Percentiles rank a stretch among this genome's conserved stretches.
phyloP scores from a whole-genome alignment of 1,284 basidiomycete genomes.

The Naganishia albida region DNA sequence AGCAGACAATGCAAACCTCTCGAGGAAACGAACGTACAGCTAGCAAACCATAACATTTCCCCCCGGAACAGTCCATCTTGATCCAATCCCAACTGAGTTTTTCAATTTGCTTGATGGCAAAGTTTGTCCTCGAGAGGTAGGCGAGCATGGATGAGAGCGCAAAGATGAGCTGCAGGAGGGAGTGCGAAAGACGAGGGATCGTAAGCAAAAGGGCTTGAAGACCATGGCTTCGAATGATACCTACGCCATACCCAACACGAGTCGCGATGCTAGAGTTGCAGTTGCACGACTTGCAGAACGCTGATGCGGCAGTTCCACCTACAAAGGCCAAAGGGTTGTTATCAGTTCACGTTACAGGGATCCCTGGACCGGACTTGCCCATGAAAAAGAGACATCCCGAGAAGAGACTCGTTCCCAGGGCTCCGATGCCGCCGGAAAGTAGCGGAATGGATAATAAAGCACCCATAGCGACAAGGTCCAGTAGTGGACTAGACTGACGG shows the following conservation, averaged over 20 bases:
- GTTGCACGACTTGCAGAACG: conserved; percentile 98
- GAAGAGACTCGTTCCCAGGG: conserved; percentile 75
- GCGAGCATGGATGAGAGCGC: conserved; percentile 93
- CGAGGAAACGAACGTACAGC: conserved; percentile 64
- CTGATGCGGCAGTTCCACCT: conserved; percentile 68
- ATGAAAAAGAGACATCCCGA: conserved; percentile 62
- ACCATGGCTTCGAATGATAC: conserved; percentile 40
- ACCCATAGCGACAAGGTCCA: conserved; percentile 67
- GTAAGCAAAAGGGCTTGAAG: background rate
- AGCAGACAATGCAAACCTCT: conserved; percentile 2
- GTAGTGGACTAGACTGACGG: background rate
- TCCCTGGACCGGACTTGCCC: conserved; percentile 56
- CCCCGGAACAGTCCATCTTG: conserved; percentile 92
- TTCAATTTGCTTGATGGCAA: conserved; percentile 83
- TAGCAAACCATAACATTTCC: conserved; percentile 93
- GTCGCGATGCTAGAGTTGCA: conserved; percentile 99
- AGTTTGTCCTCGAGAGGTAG: conserved; percentile 90
- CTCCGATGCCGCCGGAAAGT: conserved; percentile 67
- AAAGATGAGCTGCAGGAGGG: conserved; percentile 75
- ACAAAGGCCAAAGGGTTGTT: conserved; percentile 2
- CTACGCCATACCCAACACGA: conserved; percentile 89
- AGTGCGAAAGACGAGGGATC: conserved; percentile 7
- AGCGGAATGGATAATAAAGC: conserved; percentile 83
- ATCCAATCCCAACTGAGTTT: conserved; percentile 95
- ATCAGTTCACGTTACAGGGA: background rate